These are phyloP conservation scores for Mrakia blollopis DNA, from an alignment of 768 basidiomycete species.

Conservation along the genomic window DNA sequence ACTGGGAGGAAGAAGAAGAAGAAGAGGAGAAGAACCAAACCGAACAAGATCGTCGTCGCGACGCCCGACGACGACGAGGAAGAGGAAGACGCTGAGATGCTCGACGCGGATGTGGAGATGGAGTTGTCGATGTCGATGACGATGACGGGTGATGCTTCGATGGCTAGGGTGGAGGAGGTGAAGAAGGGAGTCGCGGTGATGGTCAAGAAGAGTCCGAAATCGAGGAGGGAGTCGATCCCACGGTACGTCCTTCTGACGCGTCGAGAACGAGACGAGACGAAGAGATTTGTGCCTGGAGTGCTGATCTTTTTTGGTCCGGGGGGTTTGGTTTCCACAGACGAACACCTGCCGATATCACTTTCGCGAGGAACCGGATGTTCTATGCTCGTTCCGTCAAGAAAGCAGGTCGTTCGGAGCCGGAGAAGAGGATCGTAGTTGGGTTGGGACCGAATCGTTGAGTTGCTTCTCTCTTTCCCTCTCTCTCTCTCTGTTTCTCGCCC, in stretches of 20 bases:
- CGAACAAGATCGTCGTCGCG: not conserved
- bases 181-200: too few species aligned
- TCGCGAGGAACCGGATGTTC: conserved; percentile 50
- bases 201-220: not conserved
- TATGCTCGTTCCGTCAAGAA: conserved; percentile 56
- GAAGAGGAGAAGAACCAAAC: not conserved
- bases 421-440: conserved; percentile 61
- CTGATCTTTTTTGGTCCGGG: not conserved
- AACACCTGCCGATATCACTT: conserved; percentile 36
- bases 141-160: not conserved
- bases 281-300: not conserved
- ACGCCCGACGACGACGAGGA: not conserved
- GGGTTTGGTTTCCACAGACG: conserved; percentile 3
- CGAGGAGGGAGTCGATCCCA: not conserved
- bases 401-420: conserved; percentile 39
- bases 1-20: not conserved
- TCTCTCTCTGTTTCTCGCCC: not conserved
- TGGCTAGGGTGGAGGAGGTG: not conserved
- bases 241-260: not conserved
- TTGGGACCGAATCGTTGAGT: conserved; percentile 64
- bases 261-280: not conserved
- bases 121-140: conserved; percentile 12
- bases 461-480: not conserved
- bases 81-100: conserved; percentile 9
- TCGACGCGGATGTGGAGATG: conserved; percentile 8